A percentile compares a stretch with the other conserved stretches of the same genome.
Conservation (phyloP, 805 yeast genomes). For the Candida boidinii region DNA sequence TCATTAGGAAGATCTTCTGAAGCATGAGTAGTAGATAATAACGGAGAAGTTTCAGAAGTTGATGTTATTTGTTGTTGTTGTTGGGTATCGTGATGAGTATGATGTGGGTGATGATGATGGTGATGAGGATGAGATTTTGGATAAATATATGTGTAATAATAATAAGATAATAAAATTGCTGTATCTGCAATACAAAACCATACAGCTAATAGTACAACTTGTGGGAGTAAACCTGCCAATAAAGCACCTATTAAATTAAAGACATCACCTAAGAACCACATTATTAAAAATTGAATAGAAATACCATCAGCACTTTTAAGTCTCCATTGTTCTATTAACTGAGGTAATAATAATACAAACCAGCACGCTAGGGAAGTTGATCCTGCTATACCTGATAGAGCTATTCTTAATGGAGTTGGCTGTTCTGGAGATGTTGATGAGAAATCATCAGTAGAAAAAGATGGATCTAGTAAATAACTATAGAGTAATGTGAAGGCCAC, state of each 20-base stretch:
- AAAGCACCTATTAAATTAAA: constrained; percentile 59
- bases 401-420: constrained; percentile 28
- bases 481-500: no score
- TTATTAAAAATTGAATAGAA: constrained; percentile 53
- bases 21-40: no score
- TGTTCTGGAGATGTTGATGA: no score
- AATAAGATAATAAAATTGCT: constrained; percentile 48
- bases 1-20: no score
- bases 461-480: no score
- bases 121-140: constrained; percentile 26
- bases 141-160: constrained; percentile 47
- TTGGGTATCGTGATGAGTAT: constrained; percentile 9
- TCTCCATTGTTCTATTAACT: constrained; percentile 74
- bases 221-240: constrained; percentile 64
- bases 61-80: constrained; percentile 6
- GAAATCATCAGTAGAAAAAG: no score
- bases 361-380: constrained; percentile 72
- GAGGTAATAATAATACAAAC: constrained; percentile 71
- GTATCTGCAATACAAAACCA: constrained; percentile 76
- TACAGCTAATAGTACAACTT: constrained; percentile 58
- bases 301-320: constrained; percentile 70
- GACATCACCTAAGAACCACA: constrained; percentile 70
- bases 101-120: constrained; percentile 8
- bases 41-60: no score
- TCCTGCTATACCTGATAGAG: constrained; percentile 57